phyloP scores from a whole-genome alignment of 192 early-diverging fungal species.

The Paraglomus occultum region DNA sequence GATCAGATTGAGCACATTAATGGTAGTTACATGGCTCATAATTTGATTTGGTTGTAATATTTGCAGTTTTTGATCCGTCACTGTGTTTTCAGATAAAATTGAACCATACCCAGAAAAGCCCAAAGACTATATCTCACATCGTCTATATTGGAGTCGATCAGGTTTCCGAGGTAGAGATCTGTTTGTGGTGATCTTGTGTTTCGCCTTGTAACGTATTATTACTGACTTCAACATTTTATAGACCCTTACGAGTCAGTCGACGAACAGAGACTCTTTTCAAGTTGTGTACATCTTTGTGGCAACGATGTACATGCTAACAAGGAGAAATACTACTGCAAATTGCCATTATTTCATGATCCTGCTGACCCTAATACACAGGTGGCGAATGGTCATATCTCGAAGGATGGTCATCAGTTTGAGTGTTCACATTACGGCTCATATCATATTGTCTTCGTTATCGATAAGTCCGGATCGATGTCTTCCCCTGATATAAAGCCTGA shows the following conservation, averaged over 20 bases:
- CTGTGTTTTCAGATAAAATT: not conserved
- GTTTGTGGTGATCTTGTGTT: not conserved
- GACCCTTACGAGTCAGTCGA: slow-evolving; percentile 17
- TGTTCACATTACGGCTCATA: slow-evolving; percentile 25
- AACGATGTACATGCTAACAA: slow-evolving; percentile 14
- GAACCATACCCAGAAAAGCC: slow-evolving; percentile 5
- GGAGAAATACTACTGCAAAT: slow-evolving; percentile 13
- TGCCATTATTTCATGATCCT: slow-evolving; percentile 15
- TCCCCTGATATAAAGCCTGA: slow-evolving; percentile 7
- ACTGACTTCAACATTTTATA: not conserved
- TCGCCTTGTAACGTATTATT: not conserved
- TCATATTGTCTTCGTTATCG: slow-evolving; percentile 31
- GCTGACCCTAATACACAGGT: not conserved
- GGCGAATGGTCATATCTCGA: slow-evolving; percentile 23
- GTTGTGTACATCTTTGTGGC: slow-evolving; percentile 26
- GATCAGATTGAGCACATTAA: slow-evolving; percentile 20
- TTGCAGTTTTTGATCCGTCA: not conserved
- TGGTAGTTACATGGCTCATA: not conserved
- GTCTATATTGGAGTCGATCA: slow-evolving; percentile 28
- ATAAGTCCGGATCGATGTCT: slow-evolving; percentile 29
- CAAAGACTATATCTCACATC: slow-evolving; percentile 26
- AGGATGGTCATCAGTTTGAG: slow-evolving; percentile 30
- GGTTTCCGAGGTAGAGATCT: slow-evolving; percentile 27
- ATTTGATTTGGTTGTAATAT: not conserved
- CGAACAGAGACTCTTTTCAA: slow-evolving; percentile 17